Evolutionary conservation across 257 asterid species (phyloP).

Genomic region (Lycium ferocissimum): DNA sequence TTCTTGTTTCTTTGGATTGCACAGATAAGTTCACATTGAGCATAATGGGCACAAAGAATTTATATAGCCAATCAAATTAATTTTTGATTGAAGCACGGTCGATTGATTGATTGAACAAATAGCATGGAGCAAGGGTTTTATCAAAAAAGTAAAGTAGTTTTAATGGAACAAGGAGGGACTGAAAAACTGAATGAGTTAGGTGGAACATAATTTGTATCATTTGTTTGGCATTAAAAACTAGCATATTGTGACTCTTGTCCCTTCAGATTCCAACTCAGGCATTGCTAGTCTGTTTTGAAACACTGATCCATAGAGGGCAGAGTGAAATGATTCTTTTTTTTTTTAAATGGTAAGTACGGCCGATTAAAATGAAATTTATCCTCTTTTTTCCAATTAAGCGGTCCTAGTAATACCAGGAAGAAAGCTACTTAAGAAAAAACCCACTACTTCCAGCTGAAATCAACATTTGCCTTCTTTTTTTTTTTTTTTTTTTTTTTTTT

Average conservation of each 20-base stretch:
- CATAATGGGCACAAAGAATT: no score
- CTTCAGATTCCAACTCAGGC: neutral
- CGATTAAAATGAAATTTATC: neutral
- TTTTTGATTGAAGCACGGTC: no score
- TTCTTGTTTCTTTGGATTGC: no score
- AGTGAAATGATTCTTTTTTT: neutral
- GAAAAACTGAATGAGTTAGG: neutral
- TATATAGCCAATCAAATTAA: no score
- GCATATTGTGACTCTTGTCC: neutral
- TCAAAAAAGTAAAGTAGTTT: neutral
- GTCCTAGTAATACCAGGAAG: neutral
- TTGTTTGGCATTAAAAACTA: neutral
- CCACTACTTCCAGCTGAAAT: neutral
- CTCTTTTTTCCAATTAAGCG: neutral
- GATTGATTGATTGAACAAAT: neutral
- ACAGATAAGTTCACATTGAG: no score
- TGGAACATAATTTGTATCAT: neutral
- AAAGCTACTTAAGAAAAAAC: neutral
- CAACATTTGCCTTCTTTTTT: neutral
- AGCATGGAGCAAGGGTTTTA: neutral
- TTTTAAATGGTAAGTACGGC: neutral
- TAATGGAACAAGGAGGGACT: neutral
- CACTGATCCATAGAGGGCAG: neutral
- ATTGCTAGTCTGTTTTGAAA: neutral
- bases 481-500: no score